These are phyloP conservation scores for Phallus indusiatus DNA, from an alignment of 768 basidiomycete genomes.

Conservation along the genomic window DNA sequence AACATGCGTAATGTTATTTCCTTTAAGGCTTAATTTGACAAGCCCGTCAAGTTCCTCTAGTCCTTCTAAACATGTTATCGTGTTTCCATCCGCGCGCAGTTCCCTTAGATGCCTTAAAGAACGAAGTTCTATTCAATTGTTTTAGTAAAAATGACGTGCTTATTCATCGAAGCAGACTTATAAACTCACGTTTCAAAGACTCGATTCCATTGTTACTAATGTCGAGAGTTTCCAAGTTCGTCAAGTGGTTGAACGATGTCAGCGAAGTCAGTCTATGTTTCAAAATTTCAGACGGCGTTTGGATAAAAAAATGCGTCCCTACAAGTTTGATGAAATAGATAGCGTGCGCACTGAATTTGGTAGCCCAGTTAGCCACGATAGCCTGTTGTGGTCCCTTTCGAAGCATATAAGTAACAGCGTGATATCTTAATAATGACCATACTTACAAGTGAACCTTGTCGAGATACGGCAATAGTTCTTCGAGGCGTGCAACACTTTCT, in stretches of 20 bases:
- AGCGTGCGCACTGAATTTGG: constrained; percentile 65
- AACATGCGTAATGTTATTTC: constrained; percentile 55
- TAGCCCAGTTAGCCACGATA: constrained; percentile 75
- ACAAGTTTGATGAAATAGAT: constrained; percentile 71
- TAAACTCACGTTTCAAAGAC: constrained; percentile 68
- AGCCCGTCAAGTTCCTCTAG: constrained; percentile 73
- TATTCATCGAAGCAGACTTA: background rate
- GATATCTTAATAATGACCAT: background rate
- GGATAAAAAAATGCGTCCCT: constrained; percentile 21
- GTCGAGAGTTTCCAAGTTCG: constrained; percentile 81
- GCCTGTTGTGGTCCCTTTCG: constrained; percentile 58
- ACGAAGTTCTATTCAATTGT: constrained; percentile 51
- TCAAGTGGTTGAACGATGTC: constrained; percentile 82
- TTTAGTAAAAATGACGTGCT: constrained; percentile 9
- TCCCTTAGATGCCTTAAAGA: constrained; percentile 82
- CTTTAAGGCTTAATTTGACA: constrained; percentile 72
- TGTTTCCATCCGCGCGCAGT: constrained; percentile 83
- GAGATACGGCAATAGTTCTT: constrained; percentile 83
- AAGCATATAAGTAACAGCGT: background rate
- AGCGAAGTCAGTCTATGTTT: constrained; percentile 62
- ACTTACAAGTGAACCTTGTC: constrained; percentile 72
- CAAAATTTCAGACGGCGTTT: constrained; percentile 7
- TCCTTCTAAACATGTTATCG: constrained; percentile 63
- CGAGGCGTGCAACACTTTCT: constrained; percentile 74
- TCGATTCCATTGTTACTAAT: constrained; percentile 87